A percentile compares a stretch with the other conserved stretches of the same genome.
phyloP scores from a whole-genome alignment of 2,329 filamentous ascomycete species.

The Ceratocystis colombiana region DNA sequence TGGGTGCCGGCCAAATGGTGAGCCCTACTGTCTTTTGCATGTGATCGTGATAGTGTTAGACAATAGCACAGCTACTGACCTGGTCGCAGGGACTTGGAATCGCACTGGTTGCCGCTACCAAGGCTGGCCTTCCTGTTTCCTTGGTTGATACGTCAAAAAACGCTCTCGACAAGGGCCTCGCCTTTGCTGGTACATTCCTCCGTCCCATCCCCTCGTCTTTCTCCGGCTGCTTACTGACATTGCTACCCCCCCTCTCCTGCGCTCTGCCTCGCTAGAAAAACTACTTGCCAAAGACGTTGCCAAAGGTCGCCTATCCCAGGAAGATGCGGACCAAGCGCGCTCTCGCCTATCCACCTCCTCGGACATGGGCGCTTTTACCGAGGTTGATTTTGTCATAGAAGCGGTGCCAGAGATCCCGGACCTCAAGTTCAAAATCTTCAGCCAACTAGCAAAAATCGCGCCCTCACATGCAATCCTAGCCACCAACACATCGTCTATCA shows the following conservation, averaged over 20 bases:
- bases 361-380: conserved; percentile 62
- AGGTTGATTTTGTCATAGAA: conserved; percentile 96
- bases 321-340: conserved; percentile 64
- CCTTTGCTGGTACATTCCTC: conserved; percentile 62
- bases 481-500: conserved; percentile 98
- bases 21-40: conserved; percentile 29
- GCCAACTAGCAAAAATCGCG: conserved; percentile 68
- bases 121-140: conserved; percentile 71
- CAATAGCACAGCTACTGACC: conserved; percentile 24
- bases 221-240: neutral
- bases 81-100: conserved; percentile 73
- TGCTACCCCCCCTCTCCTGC: neutral
- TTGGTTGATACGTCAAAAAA: conserved; percentile 76
- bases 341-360: conserved; percentile 60
- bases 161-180: conserved; percentile 77
- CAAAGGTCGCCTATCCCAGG: conserved; percentile 75
- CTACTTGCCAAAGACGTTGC: conserved; percentile 84
- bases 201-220: neutral
- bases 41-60: neutral
- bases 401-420: conserved; percentile 86
- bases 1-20: conserved; percentile 96
- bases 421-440: conserved; percentile 82
- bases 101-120: conserved; percentile 82
- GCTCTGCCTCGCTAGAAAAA: conserved; percentile 52
- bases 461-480: conserved; percentile 80